Percentiles rank a stretch among this genome's conserved stretches.
Evolutionary conservation across 2,329 filamentous ascomycete genomes (phyloP).

Genomic region (Periconia macrospinosa): DNA sequence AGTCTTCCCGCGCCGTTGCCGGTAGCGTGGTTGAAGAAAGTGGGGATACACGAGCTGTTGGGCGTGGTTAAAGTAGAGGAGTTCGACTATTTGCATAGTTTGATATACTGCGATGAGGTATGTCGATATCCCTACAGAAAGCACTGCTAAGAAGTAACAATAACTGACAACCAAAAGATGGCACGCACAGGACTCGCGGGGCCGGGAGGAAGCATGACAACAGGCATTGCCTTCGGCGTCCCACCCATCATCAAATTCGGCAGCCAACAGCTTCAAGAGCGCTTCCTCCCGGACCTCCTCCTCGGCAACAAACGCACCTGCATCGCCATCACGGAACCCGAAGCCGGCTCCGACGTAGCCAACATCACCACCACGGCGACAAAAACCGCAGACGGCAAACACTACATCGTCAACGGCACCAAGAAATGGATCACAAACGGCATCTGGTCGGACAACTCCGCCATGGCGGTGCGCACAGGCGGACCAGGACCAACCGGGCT

Average conservation of each 20-base stretch:
- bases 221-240: slow-evolving; percentile 69
- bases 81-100: slow-evolving; percentile 70
- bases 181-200: slow-evolving; percentile 65
- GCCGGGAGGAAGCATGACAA: slow-evolving; percentile 66
- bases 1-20: slow-evolving; percentile 70
- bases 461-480: slow-evolving; percentile 75
- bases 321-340: slow-evolving; percentile 79
- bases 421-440: slow-evolving; percentile 71
- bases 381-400: slow-evolving; percentile 64
- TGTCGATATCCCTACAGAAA: neutral
- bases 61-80: slow-evolving; percentile 71
- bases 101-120: slow-evolving; percentile 71
- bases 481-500: slow-evolving; percentile 65
- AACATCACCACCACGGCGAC: slow-evolving; percentile 70
- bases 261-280: slow-evolving; percentile 60
- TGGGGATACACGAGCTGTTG: slow-evolving; percentile 68
- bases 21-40: slow-evolving; percentile 65
- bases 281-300: slow-evolving; percentile 68
- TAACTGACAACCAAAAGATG: slow-evolving; percentile 50
- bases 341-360: slow-evolving; percentile 73
- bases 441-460: slow-evolving; percentile 68
- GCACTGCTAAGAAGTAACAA: too few species aligned
- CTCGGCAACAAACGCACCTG: slow-evolving; percentile 68
- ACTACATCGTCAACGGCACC: slow-evolving; percentile 72
- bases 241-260: slow-evolving; percentile 72